Evolutionary conservation across 331 rosid genomes (phyloP).

Genomic region (Pyracantha coccinea): DNA sequence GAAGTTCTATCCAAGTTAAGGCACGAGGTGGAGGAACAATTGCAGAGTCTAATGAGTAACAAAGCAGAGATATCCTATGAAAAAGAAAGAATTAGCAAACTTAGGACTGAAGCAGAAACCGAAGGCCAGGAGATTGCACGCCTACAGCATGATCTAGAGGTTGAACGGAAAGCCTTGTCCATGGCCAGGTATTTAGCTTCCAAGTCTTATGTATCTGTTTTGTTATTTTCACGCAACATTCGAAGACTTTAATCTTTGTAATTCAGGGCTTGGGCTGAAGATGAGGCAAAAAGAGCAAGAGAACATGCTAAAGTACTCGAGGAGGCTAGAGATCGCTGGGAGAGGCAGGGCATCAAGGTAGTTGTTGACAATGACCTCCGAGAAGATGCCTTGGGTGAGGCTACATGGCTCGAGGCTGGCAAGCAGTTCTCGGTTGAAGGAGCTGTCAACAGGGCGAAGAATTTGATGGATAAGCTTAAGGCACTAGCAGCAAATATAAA

Average conservation of each 20-base stretch:
- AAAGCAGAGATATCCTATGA: conserved; percentile 72
- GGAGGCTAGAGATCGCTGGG: conserved; percentile 97
- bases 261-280: conserved; percentile 94
- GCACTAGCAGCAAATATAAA: conserved; percentile 43
- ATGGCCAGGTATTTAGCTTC: conserved; percentile 79
- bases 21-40: conserved; percentile 77
- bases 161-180: conserved; percentile 91
- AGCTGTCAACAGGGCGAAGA: conserved; percentile 63
- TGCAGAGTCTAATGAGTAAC: conserved; percentile 65
- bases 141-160: conserved; percentile 90
- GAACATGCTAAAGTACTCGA: conserved; percentile 86
- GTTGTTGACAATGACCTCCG: conserved; percentile 82
- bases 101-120: conserved; percentile 72
- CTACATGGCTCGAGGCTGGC: conserved; percentile 77
- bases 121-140: conserved; percentile 76
- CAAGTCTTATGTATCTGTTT: background rate
- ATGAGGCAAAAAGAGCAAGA: conserved; percentile 89
- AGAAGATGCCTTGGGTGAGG: conserved; percentile 59
- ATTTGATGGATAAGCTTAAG: conserved; percentile 59
- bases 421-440: conserved; percentile 58
- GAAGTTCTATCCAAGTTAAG: conserved; percentile 69
- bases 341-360: conserved; percentile 88
- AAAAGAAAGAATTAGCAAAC: conserved; percentile 68
- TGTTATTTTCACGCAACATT: background rate
- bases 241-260: background rate